Evolutionary conservation across 2,329 filamentous ascomycete genomes (phyloP).

Genomic region (Capronia americana): DNA sequence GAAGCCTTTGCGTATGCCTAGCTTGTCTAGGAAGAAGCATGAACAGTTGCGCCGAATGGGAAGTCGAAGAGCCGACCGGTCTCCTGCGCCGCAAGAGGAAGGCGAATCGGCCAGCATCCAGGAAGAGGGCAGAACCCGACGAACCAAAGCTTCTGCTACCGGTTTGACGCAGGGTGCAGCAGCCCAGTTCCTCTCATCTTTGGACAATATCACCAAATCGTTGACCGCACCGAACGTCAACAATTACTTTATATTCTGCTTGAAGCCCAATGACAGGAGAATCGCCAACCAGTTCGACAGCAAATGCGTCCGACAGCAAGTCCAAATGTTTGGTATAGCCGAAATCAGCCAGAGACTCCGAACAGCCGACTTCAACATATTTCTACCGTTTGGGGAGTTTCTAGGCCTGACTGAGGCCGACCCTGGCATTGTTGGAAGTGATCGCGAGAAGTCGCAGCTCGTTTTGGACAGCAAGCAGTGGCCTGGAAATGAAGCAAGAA

Average conservation of each 20-base stretch:
- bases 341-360: constrained; percentile 94
- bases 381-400: constrained; percentile 95
- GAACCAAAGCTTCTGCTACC: constrained; percentile 50
- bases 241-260: constrained; percentile 92
- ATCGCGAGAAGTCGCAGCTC: constrained; percentile 87
- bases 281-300: constrained; percentile 99
- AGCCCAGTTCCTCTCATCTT: constrained; percentile 84
- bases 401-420: constrained; percentile 85
- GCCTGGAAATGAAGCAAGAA: constrained; percentile 87
- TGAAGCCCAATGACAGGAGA: constrained; percentile 95
- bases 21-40: constrained; percentile 82
- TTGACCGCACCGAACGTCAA: constrained; percentile 84
- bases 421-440: constrained; percentile 84
- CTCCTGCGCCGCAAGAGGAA: constrained; percentile 50
- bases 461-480: constrained; percentile 92
- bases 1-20: constrained; percentile 89
- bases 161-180: constrained; percentile 78
- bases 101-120: constrained; percentile 39
- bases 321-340: constrained; percentile 94
- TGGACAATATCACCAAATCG: constrained; percentile 90
- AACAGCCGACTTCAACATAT: constrained; percentile 93
- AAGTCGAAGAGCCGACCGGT: constrained; percentile 44
- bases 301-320: constrained; percentile 93
- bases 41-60: constrained; percentile 59
- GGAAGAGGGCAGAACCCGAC: constrained; percentile 28